Conservation (phyloP, 192 early-diverging fungal species). For the Coemansia sp. region DNA sequence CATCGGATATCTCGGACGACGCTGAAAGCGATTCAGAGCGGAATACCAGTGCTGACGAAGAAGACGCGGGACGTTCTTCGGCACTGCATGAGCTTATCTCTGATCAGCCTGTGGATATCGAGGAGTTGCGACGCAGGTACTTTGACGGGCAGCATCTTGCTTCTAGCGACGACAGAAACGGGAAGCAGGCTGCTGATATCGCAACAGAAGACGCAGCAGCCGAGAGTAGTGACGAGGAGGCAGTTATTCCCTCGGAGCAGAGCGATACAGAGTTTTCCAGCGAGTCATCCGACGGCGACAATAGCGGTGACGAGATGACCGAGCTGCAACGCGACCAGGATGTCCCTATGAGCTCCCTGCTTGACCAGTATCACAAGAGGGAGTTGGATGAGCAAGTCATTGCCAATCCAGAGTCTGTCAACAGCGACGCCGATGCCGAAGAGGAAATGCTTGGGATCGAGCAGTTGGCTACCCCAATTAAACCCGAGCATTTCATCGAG, state of each 20-base stretch:
- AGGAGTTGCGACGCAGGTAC: slow-evolving; percentile 5
- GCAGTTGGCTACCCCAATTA: neutral
- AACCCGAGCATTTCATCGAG: slow-evolving; percentile 15
- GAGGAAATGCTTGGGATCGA: slow-evolving; percentile 9
- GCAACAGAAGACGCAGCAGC: neutral
- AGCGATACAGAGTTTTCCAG: slow-evolving; percentile 19
- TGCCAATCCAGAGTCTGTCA: neutral
- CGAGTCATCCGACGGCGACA: slow-evolving; percentile 13
- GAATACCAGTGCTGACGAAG: neutral
- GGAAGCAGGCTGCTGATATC: neutral
- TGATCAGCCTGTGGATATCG: neutral
- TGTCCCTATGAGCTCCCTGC: slow-evolving; percentile 60
- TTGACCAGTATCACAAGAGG: slow-evolving; percentile 56
- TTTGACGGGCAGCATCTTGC: neutral
- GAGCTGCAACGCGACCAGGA: slow-evolving; percentile 65
- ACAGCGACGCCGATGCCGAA: neutral
- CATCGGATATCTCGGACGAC: neutral
- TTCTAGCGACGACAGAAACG: neutral
- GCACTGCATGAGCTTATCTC: neutral
- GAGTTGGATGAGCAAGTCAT: slow-evolving; percentile 27
- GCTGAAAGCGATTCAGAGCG: neutral
- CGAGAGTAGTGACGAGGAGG: slow-evolving; percentile 9
- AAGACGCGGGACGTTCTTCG: neutral
- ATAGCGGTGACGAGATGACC: slow-evolving; percentile 53
- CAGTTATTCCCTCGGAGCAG: slow-evolving; percentile 16